Evolutionary conservation across 129 eudicot genomes (phyloP).

Genomic region (Pseudognaphalium luteoalbum): DNA sequence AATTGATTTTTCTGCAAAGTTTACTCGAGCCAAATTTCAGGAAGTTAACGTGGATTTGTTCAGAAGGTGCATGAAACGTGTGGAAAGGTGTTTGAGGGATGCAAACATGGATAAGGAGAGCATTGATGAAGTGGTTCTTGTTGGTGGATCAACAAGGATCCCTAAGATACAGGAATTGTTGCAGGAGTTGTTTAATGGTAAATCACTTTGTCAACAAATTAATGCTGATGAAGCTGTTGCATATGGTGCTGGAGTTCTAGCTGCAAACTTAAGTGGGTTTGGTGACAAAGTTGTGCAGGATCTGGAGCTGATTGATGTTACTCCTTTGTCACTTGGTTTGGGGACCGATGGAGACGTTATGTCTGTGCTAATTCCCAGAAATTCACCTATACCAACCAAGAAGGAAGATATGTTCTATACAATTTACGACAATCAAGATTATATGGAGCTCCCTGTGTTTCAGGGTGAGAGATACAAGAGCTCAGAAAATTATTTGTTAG

Average conservation of each 20-base stretch:
- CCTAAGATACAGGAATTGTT: constrained; percentile 27
- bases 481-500: constrained; percentile 19
- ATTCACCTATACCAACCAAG: constrained; percentile 30
- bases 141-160: constrained; percentile 36
- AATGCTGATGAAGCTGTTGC: constrained; percentile 40
- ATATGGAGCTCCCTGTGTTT: neutral
- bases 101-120: constrained; percentile 11
- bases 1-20: constrained; percentile 26
- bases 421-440: neutral
- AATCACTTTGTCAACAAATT: constrained; percentile 11
- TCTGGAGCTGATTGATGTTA: constrained; percentile 20
- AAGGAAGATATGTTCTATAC: neutral
- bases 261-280: constrained; percentile 27
- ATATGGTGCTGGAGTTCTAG: constrained; percentile 28
- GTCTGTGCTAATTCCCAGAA: constrained; percentile 20
- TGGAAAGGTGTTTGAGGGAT: constrained; percentile 1
- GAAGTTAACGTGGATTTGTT: constrained; percentile 27
- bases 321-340: constrained; percentile 32
- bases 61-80: constrained; percentile 9
- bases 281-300: constrained; percentile 27
- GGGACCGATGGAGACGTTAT: neutral
- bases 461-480: constrained; percentile 31
- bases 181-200: constrained; percentile 27
- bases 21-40: constrained; percentile 25
- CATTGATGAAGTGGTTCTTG: constrained; percentile 32